phyloP scores from a whole-genome alignment of 176 grass and related monocot genomes.

The Metroxylon sagu region DNA sequence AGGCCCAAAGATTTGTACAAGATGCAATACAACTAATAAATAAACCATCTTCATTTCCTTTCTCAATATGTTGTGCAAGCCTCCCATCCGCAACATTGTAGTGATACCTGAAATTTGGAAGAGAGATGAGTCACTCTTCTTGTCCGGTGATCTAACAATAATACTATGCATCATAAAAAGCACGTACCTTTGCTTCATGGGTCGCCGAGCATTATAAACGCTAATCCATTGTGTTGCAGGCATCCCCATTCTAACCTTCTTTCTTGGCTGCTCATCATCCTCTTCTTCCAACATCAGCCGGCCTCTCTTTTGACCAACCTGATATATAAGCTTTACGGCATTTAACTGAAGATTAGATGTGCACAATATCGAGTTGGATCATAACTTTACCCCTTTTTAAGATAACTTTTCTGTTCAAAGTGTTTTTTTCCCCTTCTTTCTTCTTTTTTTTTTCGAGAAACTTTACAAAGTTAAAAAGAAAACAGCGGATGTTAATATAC shows the following conservation, averaged over 20 bases:
- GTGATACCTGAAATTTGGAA: constrained; percentile 73
- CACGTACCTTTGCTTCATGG: constrained; percentile 96
- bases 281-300: constrained; percentile 83
- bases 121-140: constrained; percentile 1
- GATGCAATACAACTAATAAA: constrained; percentile 92
- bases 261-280: constrained; percentile 85
- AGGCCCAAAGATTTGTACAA: constrained; percentile 83
- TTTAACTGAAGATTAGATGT: constrained; percentile 47
- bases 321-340: constrained; percentile 74
- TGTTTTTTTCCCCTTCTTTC: no score
- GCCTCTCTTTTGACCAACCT: constrained; percentile 97
- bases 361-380: no score
- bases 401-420: no score
- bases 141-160: neutral
- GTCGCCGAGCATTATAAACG: constrained; percentile 81
- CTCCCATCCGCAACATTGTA: constrained; percentile 95
- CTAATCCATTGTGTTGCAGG: constrained; percentile 98
- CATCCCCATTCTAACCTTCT: constrained; percentile 93
- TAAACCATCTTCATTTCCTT: constrained; percentile 93
- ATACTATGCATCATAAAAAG: neutral
- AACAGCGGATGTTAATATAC: constrained; percentile 30
- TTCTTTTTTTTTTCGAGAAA: neutral
- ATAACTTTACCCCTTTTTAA: no score
- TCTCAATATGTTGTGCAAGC: constrained; percentile 82
- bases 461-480: neutral